These are phyloP conservation scores for Eutypa lata DNA, from an alignment of 2,329 filamentous ascomycete genomes.

Conservation along the genomic window DNA sequence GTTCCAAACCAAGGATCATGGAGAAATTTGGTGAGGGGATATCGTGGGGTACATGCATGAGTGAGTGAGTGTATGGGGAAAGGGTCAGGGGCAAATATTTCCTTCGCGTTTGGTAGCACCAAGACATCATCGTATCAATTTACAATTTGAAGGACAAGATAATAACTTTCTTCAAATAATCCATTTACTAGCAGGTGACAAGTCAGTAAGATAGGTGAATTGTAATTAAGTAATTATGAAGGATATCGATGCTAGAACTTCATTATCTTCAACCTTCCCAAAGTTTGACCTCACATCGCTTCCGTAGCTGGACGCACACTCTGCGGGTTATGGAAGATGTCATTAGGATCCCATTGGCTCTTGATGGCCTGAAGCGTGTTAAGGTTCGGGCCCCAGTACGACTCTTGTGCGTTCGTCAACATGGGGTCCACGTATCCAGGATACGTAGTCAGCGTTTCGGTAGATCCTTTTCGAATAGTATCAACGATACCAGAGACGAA, in stretches of 20 bases:
- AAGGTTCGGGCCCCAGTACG: conserved; percentile 56
- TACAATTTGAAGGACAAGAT: too few species aligned
- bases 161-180: too few species aligned
- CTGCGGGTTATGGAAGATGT: conserved; percentile 59
- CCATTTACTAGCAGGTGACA: too few species aligned
- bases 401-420: conserved; percentile 42
- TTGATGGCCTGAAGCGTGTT: conserved; percentile 47
- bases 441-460: conserved; percentile 49
- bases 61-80: not conserved
- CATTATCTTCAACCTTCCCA: not conserved
- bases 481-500: conserved; percentile 53
- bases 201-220: too few species aligned
- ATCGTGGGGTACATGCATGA: not conserved
- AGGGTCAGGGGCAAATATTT: not conserved
- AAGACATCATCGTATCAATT: not conserved
- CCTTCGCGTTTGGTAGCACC: too few species aligned
- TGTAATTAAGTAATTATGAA: conserved; percentile 5
- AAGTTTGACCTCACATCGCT: not conserved
- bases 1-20: not conserved
- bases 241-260: conserved; percentile 11
- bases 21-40: not conserved
- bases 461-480: conserved; percentile 35
- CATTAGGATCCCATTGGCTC: conserved; percentile 46
- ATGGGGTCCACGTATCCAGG: conserved; percentile 60
- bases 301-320: conserved; percentile 36